phyloP scores from a whole-genome alignment of 352 stramenopile species.

The Blastocystis sp. region DNA sequence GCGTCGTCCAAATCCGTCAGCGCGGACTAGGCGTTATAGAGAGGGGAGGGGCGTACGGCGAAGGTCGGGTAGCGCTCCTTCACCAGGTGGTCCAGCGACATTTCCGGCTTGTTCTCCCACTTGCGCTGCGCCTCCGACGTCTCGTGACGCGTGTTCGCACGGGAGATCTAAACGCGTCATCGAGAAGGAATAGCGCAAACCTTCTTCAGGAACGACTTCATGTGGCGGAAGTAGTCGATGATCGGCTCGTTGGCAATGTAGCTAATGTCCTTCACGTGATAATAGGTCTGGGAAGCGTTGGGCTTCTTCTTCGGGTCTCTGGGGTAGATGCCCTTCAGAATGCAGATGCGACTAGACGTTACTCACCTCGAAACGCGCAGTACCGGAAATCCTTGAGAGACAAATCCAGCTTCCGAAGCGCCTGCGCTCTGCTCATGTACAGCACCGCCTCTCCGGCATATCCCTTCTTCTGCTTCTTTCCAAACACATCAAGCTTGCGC shows the following conservation, averaged over 20 bases:
- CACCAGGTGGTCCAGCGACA: slow-evolving; percentile 94
- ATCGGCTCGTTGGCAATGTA: slow-evolving; percentile 95
- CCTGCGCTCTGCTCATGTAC: slow-evolving; percentile 90
- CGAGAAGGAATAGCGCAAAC: slow-evolving; percentile 73
- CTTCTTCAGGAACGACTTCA: slow-evolving; percentile 99
- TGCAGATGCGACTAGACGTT: slow-evolving; percentile 84
- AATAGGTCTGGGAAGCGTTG: slow-evolving; percentile 94
- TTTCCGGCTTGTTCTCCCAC: slow-evolving; percentile 83
- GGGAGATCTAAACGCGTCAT: slow-evolving; percentile 8
- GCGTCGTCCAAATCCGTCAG: slow-evolving; percentile 96
- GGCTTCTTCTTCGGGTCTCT: slow-evolving; percentile 91
- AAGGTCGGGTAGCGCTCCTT: slow-evolving; percentile 87
- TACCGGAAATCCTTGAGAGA: slow-evolving; percentile 94
- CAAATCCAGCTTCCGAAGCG: slow-evolving; percentile 89
- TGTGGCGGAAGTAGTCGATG: slow-evolving; percentile 93
- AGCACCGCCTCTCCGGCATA: slow-evolving; percentile 81
- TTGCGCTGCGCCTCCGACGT: slow-evolving; percentile 79
- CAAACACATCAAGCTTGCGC: slow-evolving; percentile 73
- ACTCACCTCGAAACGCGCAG: background rate
- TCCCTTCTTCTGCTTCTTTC: slow-evolving; percentile 79
- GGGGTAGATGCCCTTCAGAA: slow-evolving; percentile 98
- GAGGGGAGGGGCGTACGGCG: background rate
- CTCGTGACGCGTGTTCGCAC: slow-evolving; percentile 77
- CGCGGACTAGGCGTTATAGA: slow-evolving; percentile 79
- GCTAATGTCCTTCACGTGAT: slow-evolving; percentile 97